Percentiles rank a stretch among this genome's conserved stretches.
These are phyloP conservation scores for Globisporangium lucens DNA, from an alignment of 352 stramenopile genomes.

Conservation along the genomic window DNA sequence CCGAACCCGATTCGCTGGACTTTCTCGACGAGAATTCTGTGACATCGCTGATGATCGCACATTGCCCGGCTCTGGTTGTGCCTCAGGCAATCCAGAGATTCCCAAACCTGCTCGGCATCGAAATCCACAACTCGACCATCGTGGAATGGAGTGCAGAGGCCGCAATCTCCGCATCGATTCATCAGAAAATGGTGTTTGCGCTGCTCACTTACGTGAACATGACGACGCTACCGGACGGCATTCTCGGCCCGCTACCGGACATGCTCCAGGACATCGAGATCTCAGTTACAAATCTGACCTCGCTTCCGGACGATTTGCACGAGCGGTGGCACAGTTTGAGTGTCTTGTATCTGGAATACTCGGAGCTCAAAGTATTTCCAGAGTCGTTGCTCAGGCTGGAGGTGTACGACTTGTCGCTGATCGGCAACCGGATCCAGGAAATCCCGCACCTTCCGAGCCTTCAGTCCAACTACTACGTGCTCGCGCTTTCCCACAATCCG, in stretches of 20 bases:
- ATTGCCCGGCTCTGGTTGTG: slow-evolving; percentile 23
- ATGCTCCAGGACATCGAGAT: slow-evolving; percentile 29
- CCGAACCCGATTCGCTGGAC: slow-evolving; percentile 6
- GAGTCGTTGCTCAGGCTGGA: slow-evolving; percentile 4
- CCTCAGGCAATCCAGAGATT: slow-evolving; percentile 20
- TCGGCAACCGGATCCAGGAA: slow-evolving; percentile 12
- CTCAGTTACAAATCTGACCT: slow-evolving; percentile 20
- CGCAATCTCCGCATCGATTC: slow-evolving; percentile 16
- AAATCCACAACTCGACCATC: slow-evolving; percentile 36
- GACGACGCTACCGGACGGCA: slow-evolving; percentile 20
- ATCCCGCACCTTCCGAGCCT: slow-evolving; percentile 3
- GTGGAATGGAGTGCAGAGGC: slow-evolving; percentile 20
- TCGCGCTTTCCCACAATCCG: slow-evolving; percentile 27
- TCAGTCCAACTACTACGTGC: slow-evolving; percentile 18
- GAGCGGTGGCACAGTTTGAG: slow-evolving; percentile 19
- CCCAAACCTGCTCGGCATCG: slow-evolving; percentile 28
- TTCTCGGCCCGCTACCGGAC: slow-evolving; percentile 18
- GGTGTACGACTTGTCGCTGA: slow-evolving; percentile 16
- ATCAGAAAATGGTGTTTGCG: slow-evolving; percentile 23
- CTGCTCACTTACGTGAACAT: slow-evolving; percentile 29
- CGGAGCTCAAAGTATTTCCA: slow-evolving; percentile 13
- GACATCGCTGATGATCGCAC: slow-evolving; percentile 22
- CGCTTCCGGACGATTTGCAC: slow-evolving; percentile 17
- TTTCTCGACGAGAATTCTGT: slow-evolving; percentile 18
- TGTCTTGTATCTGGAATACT: slow-evolving; percentile 24